A percentile compares a stretch with the other conserved stretches of the same genome.
Conservation (phyloP, 176 grass and related monocot genomes). For the Microstegium vimineum region DNA sequence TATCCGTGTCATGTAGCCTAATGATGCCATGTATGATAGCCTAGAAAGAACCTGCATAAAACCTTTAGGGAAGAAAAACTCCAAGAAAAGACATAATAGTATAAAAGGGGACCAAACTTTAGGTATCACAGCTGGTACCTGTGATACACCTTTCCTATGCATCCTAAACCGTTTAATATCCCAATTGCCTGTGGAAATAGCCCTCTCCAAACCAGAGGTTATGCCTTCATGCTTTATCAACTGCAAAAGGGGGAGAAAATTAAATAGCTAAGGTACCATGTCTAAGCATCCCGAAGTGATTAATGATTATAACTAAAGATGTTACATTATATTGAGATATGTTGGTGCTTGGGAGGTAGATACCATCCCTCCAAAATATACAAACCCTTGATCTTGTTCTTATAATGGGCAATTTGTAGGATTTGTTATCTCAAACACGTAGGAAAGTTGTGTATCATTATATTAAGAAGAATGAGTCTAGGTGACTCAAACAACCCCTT, state of each 20-base stretch:
- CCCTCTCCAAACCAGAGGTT: constrained; percentile 71
- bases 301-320: constrained; percentile 7
- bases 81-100: not conserved
- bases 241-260: constrained; percentile 26
- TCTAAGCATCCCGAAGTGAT: not conserved
- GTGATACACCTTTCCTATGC: constrained; percentile 95
- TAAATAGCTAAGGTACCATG: constrained; percentile 2
- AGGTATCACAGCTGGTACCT: constrained; percentile 40
- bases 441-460: not conserved
- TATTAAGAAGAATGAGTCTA: not conserved
- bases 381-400: not conserved
- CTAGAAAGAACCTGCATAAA: constrained; percentile 76
- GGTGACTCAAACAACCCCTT: too few relatives aligned
- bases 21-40: constrained; percentile 84
- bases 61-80: not conserved
- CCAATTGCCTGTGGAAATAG: constrained; percentile 97
- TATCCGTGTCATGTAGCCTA: constrained; percentile 98
- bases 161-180: constrained; percentile 92
- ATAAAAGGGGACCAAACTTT: too few relatives aligned
- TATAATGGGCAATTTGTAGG: not conserved
- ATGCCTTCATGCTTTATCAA: constrained; percentile 37
- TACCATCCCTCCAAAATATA: not conserved
- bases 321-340: not conserved
- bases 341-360: not conserved
- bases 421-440: not conserved